Evolutionary conservation across 2,329 filamentous ascomycete species (phyloP), one percentile per base, ranked within the genome.

Genomic region (Hymenoscyphus fructigenus): DNA sequence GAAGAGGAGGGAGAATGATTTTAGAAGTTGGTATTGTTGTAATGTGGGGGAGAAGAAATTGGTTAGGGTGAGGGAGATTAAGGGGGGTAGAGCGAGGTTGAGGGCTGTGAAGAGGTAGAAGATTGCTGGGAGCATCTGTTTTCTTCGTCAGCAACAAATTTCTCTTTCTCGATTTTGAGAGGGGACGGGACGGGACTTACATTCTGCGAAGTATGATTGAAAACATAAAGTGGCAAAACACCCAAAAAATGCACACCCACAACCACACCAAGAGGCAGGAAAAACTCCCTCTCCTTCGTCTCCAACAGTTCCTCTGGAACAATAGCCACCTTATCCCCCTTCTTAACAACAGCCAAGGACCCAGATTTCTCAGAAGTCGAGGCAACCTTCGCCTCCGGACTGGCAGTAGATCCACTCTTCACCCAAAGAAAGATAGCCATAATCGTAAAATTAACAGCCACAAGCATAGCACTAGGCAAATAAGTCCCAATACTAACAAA

Each of bases 401-500:
- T 50, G 10, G 29, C 55, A 14, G 70, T 72, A 23, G 71, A 84
- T 1, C 94, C 94, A 72, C 92, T 97, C 77, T 91, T 88, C 17
- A 97, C 84, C 95, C 95, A 99, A n/a, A 97, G 82, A 17, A 89
- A 89, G 71, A 98, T 94, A 5, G 94, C 92, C 82, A 94, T 96
- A 75, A 99, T 94, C 34, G 91, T 97, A 75, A 98, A 98, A 76
- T 93, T 97, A 55, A 89, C 91, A 1, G 95, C 95, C 64, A 99
- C 85, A 60, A 98, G 80, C 95, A 99, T 99, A n/a, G 95, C 95
- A 71, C 92, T 96, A 0, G 95, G 95, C 3, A 99, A 84, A 75
- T 99, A 99, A 1, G 94, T 99, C 17, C 95, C 95, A 68, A 99
- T 99, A 78, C 93, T 98, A 71, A 98, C 95, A 75, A 99, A 99